Percentiles rank a stretch among this genome's conserved stretches.
Evolutionary conservation across 257 asterid species (phyloP).

Genomic region (Thymus quinquecostatus): DNA sequence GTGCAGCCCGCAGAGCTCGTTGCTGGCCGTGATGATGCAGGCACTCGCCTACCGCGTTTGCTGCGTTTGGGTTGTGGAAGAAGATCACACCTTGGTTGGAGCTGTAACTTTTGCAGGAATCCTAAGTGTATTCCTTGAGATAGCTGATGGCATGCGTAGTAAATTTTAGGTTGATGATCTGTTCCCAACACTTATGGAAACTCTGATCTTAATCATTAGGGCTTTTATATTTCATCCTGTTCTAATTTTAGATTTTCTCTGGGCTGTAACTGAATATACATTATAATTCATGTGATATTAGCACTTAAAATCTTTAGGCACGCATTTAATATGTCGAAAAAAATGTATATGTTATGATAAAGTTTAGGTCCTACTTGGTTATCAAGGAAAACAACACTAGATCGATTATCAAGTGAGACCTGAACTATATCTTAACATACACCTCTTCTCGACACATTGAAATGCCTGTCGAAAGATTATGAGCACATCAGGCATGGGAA

Average conservation of each 20-base stretch:
- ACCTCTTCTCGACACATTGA: too few species aligned
- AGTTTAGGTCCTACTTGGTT: too few species aligned
- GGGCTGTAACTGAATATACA: background rate
- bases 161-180: constrained; percentile 31
- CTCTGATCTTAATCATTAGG: background rate
- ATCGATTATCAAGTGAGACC: too few species aligned
- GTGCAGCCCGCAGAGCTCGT: constrained; percentile 69
- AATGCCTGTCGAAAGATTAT: too few species aligned
- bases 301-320: background rate
- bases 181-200: constrained; percentile 22
- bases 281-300: background rate
- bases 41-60: constrained; percentile 73
- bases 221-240: background rate
- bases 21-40: constrained; percentile 85
- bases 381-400: too few species aligned
- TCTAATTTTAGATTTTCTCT: background rate
- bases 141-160: constrained; percentile 20
- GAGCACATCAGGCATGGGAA: too few species aligned
- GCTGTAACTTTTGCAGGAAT: constrained; percentile 66
- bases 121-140: constrained; percentile 53
- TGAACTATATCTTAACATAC: too few species aligned
- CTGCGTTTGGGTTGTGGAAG: constrained; percentile 79
- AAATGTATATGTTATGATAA: too few species aligned
- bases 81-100: constrained; percentile 62
- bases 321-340: too few species aligned